Conservation (phyloP, 106 monocot genomes). For the Dendrobium catenatum region DNA sequence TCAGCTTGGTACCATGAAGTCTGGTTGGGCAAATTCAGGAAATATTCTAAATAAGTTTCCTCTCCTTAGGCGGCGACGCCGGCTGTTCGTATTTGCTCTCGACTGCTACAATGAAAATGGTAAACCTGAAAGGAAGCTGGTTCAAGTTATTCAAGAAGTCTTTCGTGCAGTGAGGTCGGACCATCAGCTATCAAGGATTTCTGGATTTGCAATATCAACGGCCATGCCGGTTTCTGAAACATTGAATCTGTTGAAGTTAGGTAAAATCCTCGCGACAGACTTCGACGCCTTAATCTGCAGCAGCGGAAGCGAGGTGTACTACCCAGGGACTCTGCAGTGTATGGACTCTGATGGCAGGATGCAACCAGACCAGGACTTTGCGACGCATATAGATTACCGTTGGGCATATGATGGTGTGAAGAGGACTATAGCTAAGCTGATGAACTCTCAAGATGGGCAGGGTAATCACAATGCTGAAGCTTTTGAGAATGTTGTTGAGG, state of each 20-base stretch:
- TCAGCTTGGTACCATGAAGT: constrained; percentile 13
- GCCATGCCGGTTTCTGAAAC: constrained; percentile 77
- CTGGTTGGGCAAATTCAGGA: constrained; percentile 9
- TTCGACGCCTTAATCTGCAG: constrained; percentile 88
- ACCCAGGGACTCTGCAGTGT: constrained; percentile 75
- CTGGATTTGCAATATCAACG: constrained; percentile 83
- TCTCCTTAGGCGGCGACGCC: constrained; percentile 59
- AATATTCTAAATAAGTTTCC: constrained; percentile 44
- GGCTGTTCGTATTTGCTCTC: constrained; percentile 74
- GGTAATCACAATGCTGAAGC: constrained; percentile 12
- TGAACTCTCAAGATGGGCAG: constrained; percentile 33
- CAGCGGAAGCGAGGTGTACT: constrained; percentile 93
- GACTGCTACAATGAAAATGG: constrained; percentile 69
- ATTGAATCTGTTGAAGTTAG: constrained; percentile 40
- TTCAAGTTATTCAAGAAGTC: constrained; percentile 67
- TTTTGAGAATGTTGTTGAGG: constrained; percentile 29
- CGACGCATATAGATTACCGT: constrained; percentile 73
- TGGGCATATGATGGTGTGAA: constrained; percentile 78
- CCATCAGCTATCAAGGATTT: constrained; percentile 74
- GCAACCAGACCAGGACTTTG: constrained; percentile 70
- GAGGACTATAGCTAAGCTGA: constrained; percentile 51
- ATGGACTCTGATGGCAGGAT: constrained; percentile 43
- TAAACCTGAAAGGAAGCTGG: constrained; percentile 58
- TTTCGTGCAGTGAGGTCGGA: constrained; percentile 70
- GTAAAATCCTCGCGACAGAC: constrained; percentile 54